Conservation (phyloP, 2,329 filamentous ascomycete genomes). For the Apiospora phragmitis region DNA sequence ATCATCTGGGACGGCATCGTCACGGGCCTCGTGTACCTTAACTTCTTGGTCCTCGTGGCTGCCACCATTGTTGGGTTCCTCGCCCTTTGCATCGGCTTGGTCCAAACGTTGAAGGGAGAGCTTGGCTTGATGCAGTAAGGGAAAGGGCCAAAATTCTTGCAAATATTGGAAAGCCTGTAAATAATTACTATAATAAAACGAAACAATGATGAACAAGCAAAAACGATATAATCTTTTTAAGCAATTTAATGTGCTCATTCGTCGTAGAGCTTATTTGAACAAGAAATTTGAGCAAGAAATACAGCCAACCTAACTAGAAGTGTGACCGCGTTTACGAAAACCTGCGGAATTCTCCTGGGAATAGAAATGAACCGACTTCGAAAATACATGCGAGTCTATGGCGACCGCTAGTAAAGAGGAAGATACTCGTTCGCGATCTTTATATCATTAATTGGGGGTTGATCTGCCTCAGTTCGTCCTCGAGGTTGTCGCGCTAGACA, state of each 20-base stretch:
- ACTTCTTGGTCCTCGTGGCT: neutral
- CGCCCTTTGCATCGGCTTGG: neutral
- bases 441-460: too few relatives aligned
- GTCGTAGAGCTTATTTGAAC: too few relatives aligned
- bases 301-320: neutral
- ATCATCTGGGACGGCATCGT: neutral
- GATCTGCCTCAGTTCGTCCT: too few relatives aligned
- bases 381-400: neutral
- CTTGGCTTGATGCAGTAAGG: neutral
- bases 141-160: neutral
- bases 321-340: neutral
- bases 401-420: neutral
- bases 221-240: too few relatives aligned
- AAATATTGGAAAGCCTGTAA: neutral
- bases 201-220: neutral
- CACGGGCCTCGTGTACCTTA: neutral
- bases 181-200: conserved; percentile 1
- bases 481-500: too few relatives aligned
- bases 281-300: too few relatives aligned
- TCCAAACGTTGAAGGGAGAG: neutral
- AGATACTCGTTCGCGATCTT: too few relatives aligned
- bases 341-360: neutral
- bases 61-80: neutral
- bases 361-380: neutral
- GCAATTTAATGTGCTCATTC: too few relatives aligned